These are phyloP conservation scores for Groenewaldozyma auringiensis DNA, from an alignment of 1,139 yeast genomes.

Conservation along the genomic window DNA sequence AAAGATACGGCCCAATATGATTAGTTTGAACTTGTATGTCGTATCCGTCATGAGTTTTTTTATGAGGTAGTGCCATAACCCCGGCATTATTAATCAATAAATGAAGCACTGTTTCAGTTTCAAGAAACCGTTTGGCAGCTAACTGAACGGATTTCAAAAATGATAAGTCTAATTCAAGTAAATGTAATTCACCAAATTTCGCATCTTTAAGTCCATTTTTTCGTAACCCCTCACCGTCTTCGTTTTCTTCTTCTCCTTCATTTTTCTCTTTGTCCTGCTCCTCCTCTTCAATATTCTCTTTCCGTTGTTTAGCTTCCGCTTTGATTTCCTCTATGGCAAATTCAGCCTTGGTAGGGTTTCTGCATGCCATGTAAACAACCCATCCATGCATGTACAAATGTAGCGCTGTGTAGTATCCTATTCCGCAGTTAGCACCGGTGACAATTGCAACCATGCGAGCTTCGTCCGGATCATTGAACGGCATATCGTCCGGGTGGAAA, in stretches of 20 bases:
- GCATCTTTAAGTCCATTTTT: slow-evolving; percentile 6
- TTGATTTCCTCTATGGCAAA: slow-evolving; percentile 50
- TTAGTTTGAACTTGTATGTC: slow-evolving; percentile 79
- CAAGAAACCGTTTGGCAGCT: slow-evolving; percentile 46
- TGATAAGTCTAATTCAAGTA: slow-evolving; percentile 55
- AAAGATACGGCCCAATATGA: slow-evolving; percentile 65
- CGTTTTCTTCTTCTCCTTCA: slow-evolving; percentile 42
- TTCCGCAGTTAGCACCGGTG: slow-evolving; percentile 76
- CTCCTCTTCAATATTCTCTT: slow-evolving; percentile 11
- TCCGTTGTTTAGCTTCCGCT: slow-evolving; percentile 42
- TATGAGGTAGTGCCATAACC: slow-evolving; percentile 66
- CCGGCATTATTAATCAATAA: slow-evolving; percentile 75
- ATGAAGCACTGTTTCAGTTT: slow-evolving; percentile 48
- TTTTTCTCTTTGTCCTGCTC: slow-evolving; percentile 56
- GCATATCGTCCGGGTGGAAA: slow-evolving; percentile 19
- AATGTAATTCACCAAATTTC: slow-evolving; percentile 49
- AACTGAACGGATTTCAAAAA: slow-evolving; percentile 49
- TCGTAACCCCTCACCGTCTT: slow-evolving; percentile 18
- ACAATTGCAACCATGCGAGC: slow-evolving; percentile 54
- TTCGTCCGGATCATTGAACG: slow-evolving; percentile 18
- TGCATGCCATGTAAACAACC: slow-evolving; percentile 63
- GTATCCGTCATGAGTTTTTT: slow-evolving; percentile 58
- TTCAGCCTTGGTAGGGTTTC: slow-evolving; percentile 49
- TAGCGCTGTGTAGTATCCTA: slow-evolving; percentile 69
- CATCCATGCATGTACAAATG: slow-evolving; percentile 77